phyloP scores from a whole-genome alignment of 306 rosid genomes.

The Pterocarpus macrocarpus region DNA sequence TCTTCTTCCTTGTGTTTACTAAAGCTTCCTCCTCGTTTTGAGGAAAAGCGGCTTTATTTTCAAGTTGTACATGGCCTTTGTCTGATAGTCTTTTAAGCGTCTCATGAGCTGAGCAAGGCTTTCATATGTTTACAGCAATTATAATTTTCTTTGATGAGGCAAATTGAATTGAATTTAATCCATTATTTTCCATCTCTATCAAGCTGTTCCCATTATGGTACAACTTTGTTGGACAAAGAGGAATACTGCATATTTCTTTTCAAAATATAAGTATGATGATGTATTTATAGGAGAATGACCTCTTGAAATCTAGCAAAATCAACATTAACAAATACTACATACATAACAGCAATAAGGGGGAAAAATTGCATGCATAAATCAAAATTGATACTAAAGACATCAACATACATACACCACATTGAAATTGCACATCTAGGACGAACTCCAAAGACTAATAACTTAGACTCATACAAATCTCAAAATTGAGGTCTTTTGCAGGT shows the following conservation, averaged over 20 bases:
- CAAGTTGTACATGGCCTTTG: not conserved
- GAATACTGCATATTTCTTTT: not conserved
- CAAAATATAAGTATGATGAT: no score
- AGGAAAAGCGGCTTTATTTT: not conserved
- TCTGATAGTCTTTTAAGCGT: not conserved
- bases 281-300: no score
- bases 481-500: not conserved
- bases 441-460: not conserved
- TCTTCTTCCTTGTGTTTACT: not conserved
- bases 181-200: not conserved
- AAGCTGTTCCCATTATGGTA: not conserved
- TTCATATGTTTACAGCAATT: not conserved
- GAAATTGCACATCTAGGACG: not conserved
- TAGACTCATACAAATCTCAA: not conserved
- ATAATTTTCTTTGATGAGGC: not conserved
- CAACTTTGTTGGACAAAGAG: not conserved
- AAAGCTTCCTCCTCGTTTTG: not conserved
- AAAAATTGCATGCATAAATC: not conserved
- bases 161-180: not conserved
- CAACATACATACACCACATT: not conserved
- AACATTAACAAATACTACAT: not conserved
- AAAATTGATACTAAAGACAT: not conserved
- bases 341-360: not conserved
- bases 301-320: no score
- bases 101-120: not conserved